Conservation (phyloP, 495 filamentous ascomycete species). For the Trypethelium eluteriae region DNA sequence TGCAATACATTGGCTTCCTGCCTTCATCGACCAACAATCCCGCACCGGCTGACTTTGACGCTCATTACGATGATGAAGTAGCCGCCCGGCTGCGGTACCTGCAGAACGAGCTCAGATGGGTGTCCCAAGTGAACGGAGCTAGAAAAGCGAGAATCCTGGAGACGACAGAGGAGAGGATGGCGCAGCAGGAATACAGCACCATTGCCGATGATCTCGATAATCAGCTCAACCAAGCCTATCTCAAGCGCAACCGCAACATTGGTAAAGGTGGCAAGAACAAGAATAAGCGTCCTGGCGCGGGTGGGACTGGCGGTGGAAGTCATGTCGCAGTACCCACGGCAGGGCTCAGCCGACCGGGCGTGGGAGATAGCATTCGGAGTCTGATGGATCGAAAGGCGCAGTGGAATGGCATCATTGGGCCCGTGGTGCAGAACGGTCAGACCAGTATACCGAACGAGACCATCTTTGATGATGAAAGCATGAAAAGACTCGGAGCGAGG, state of each 20-base stretch:
- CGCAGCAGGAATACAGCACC: conserved; percentile 88
- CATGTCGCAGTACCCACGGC: conserved; percentile 37
- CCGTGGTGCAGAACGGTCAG: conserved; percentile 73
- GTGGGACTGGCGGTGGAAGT: conserved; percentile 48
- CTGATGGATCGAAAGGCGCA: conserved; percentile 80
- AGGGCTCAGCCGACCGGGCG: conserved; percentile 64
- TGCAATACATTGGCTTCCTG: conserved; percentile 88
- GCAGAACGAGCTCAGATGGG: conserved; percentile 70
- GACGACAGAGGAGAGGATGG: conserved; percentile 81
- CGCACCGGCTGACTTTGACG: conserved; percentile 66
- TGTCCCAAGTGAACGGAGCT: conserved; percentile 78
- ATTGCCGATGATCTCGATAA: conserved; percentile 94
- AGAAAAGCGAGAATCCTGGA: conserved; percentile 79
- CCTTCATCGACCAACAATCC: conserved; percentile 48
- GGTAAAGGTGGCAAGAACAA: conserved; percentile 78
- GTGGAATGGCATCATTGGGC: conserved; percentile 82
- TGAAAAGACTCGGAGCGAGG: conserved; percentile 49
- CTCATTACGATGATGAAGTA: conserved; percentile 88
- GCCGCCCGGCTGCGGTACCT: conserved; percentile 79
- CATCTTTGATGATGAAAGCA: conserved; percentile 56
- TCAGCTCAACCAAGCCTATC: conserved; percentile 90
- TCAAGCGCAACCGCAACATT: conserved; percentile 91
- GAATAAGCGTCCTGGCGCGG: conserved; percentile 68
- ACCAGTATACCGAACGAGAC: conserved; percentile 50
- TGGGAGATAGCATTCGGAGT: conserved; percentile 80